A percentile compares a stretch with the other conserved stretches of the same genome.
phyloP scores from a whole-genome alignment of 2,329 filamentous ascomycete species.

The Ophiostoma pallidulum region DNA sequence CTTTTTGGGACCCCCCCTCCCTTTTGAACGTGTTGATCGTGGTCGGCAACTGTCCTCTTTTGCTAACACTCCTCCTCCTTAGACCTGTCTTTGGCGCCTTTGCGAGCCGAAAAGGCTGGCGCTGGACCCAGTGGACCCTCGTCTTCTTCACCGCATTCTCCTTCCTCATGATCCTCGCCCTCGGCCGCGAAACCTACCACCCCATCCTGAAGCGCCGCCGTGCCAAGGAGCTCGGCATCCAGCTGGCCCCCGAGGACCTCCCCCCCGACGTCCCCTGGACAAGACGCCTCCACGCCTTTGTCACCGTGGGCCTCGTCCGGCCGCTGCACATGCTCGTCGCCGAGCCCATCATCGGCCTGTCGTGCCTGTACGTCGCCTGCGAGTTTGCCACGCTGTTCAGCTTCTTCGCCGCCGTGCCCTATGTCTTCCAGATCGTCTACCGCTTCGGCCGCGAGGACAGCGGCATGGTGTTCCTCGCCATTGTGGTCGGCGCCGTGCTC shows the following conservation, averaged over 20 bases:
- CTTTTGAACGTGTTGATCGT: too few relatives aligned
- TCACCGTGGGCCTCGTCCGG: conserved; percentile 35
- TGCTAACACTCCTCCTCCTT: not conserved
- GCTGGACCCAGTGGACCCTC: conserved; percentile 44
- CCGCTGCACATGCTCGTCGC: conserved; percentile 50
- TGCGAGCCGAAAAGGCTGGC: conserved; percentile 38
- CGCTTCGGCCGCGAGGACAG: conserved; percentile 33
- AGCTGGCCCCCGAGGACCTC: conserved; percentile 15
- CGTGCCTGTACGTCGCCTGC: conserved; percentile 40
- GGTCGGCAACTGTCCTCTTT: too few relatives aligned
- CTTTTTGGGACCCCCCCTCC: too few relatives aligned
- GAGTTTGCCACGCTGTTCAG: conserved; percentile 43
- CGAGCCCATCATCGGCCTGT: conserved; percentile 53
- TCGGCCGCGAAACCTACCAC: conserved; percentile 48
- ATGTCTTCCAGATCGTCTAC: conserved; percentile 37
- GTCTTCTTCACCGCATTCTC: conserved; percentile 35
- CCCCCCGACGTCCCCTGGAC: conserved; percentile 17
- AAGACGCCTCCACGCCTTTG: conserved; percentile 25
- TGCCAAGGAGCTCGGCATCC: conserved; percentile 27
- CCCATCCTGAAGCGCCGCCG: conserved; percentile 35
- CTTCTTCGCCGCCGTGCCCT: conserved; percentile 44
- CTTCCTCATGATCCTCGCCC: conserved; percentile 28
- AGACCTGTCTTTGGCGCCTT: conserved; percentile 42
- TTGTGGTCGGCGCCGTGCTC: conserved; percentile 36
- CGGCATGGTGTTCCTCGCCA: conserved; percentile 36